Conservation (phyloP, 352 stramenopile genomes). For the Phytopythium montanum region DNA sequence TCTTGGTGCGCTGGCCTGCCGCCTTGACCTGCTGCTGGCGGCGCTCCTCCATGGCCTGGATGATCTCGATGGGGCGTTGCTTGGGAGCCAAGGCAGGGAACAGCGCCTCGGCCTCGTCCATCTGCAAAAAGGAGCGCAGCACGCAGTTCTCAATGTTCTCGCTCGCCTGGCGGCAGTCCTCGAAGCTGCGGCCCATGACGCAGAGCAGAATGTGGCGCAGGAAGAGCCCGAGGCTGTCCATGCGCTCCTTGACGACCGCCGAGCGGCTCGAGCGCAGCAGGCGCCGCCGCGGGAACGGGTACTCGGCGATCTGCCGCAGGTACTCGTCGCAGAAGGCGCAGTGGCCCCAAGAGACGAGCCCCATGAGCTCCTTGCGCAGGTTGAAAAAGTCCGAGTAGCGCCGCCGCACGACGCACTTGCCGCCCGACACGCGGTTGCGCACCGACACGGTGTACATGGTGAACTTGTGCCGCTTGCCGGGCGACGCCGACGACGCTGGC, state of each 20-base stretch:
- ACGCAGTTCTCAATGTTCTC: slow-evolving; percentile 71
- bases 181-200: slow-evolving; percentile 65
- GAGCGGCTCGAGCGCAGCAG: slow-evolving; percentile 66
- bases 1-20: slow-evolving; percentile 51
- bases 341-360: slow-evolving; percentile 75
- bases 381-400: slow-evolving; percentile 88
- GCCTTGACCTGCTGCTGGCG: slow-evolving; percentile 70
- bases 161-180: slow-evolving; percentile 59
- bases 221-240: slow-evolving; percentile 79
- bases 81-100: slow-evolving; percentile 51
- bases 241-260: slow-evolving; percentile 79
- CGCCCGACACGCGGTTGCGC: slow-evolving; percentile 62
- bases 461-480: slow-evolving; percentile 54
- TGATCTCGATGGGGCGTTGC: slow-evolving; percentile 51
- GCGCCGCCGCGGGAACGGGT: slow-evolving; percentile 74
- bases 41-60: slow-evolving; percentile 69
- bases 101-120: slow-evolving; percentile 52
- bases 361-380: slow-evolving; percentile 79
- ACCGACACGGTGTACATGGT: slow-evolving; percentile 88
- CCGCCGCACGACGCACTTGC: slow-evolving; percentile 72
- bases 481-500: slow-evolving; percentile 1
- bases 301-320: slow-evolving; percentile 62
- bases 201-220: slow-evolving; percentile 72
- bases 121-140: slow-evolving; percentile 71
- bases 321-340: slow-evolving; percentile 65